phyloP scores from a whole-genome alignment of 2,329 filamentous ascomycete genomes.

The Diaporthe citri region DNA sequence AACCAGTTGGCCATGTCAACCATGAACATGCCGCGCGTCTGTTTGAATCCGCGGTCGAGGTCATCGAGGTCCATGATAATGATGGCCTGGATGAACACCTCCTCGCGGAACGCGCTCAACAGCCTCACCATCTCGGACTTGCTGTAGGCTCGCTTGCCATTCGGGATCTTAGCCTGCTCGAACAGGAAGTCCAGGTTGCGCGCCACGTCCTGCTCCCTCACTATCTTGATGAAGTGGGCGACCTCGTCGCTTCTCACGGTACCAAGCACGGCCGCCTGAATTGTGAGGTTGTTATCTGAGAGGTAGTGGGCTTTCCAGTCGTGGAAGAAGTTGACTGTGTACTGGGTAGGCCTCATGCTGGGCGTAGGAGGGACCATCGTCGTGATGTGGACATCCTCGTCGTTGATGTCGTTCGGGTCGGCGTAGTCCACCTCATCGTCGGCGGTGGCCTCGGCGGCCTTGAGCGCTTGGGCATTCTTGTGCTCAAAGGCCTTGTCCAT shows the following conservation, averaged over 20 bases:
- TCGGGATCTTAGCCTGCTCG: rapidly evolving
- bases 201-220: background rate
- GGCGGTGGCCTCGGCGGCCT: background rate
- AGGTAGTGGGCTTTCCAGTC: background rate
- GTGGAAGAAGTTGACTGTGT: background rate
- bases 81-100: background rate
- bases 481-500: background rate
- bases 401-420: constrained; percentile 1
- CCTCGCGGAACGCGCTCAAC: background rate
- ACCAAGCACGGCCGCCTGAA: background rate
- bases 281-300: rapidly evolving
- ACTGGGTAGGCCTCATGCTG: background rate
- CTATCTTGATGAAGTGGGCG: background rate
- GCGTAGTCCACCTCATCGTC: background rate
- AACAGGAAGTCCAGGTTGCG: background rate
- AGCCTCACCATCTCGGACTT: background rate
- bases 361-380: background rate
- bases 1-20: background rate
- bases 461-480: background rate
- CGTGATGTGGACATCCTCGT: background rate
- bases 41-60: rapidly evolving
- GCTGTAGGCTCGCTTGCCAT: background rate
- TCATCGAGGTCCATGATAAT: background rate
- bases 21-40: no score
- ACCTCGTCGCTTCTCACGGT: no score